These are phyloP conservation scores for Eucalyptus microcorys DNA, from an alignment of 345 rosid genomes.

Conservation along the genomic window DNA sequence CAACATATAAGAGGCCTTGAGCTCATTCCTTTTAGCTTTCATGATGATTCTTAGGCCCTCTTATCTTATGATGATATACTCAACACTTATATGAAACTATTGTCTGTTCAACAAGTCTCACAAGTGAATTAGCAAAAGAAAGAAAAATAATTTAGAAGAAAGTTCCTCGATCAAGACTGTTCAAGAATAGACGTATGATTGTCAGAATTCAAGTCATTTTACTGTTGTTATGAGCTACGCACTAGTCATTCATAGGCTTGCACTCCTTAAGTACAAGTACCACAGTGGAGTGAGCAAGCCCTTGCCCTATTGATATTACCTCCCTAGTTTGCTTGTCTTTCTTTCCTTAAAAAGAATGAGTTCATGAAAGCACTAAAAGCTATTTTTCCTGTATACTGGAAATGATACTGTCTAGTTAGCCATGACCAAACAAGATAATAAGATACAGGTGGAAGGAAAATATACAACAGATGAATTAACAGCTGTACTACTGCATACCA, in stretches of 20 bases:
- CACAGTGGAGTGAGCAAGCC: not conserved
- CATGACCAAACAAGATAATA: not conserved
- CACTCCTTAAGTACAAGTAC: not conserved
- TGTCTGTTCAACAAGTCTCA: not conserved
- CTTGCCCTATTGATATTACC: not conserved
- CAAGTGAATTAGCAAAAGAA: not conserved
- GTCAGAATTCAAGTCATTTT: not conserved
- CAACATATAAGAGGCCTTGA: not conserved
- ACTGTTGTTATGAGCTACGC: not conserved
- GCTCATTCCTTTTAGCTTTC: not conserved
- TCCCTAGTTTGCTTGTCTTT: not conserved
- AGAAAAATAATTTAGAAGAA: not conserved
- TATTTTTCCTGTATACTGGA: not conserved
- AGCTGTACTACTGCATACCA: slow-evolving; percentile 27
- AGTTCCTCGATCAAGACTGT: not conserved
- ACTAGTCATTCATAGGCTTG: not conserved
- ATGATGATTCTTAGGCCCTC: not conserved
- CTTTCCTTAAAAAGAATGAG: not conserved
- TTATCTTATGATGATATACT: not conserved
- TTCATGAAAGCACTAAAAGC: not conserved
- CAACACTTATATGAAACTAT: not conserved
- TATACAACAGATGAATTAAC: not conserved
- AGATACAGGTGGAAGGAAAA: not conserved
- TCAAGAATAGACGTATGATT: not conserved
- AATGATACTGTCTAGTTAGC: not conserved